A percentile compares a stretch with the other conserved stretches of the same genome.
These are phyloP conservation scores for Nepenthes alata DNA, from an alignment of 179 eudicot species.

Conservation along the genomic window DNA sequence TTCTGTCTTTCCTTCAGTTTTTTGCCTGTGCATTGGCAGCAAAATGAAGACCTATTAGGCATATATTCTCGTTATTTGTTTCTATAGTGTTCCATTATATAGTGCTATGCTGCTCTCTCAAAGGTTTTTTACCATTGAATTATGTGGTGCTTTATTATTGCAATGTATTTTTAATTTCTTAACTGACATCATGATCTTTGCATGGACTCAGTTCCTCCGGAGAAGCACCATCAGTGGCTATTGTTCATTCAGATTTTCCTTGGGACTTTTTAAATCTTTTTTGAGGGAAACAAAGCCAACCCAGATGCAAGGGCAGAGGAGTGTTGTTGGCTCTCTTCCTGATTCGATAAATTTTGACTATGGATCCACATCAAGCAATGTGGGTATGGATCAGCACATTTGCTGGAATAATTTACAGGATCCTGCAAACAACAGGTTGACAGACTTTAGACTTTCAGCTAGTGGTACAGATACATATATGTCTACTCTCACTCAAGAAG, in stretches of 20 bases:
- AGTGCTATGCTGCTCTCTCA: too few relatives aligned
- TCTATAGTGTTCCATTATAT: too few relatives aligned
- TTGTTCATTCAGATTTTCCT: slow-evolving; percentile 1
- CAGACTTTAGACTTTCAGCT: slow-evolving; percentile 32
- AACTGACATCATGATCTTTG: background rate
- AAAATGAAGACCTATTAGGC: too few relatives aligned
- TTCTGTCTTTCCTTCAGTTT: too few relatives aligned
- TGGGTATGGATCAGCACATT: slow-evolving; percentile 47
- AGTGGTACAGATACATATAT: slow-evolving; percentile 22
- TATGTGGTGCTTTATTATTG: too few relatives aligned
- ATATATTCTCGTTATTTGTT: too few relatives aligned
- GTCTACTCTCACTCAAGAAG: slow-evolving; percentile 28
- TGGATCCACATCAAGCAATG: slow-evolving; percentile 49
- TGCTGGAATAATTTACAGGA: slow-evolving; percentile 54
- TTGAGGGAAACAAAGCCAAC: slow-evolving; percentile 7
- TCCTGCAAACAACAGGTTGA: slow-evolving; percentile 34
- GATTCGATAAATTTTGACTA: slow-evolving; percentile 63
- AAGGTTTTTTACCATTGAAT: too few relatives aligned
- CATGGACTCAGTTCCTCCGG: slow-evolving; percentile 13
- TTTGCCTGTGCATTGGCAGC: too few relatives aligned
- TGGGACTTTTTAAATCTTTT: slow-evolving; percentile 5
- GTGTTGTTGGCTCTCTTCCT: slow-evolving; percentile 65
- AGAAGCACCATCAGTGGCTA: slow-evolving; percentile 5
- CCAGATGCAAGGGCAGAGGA: slow-evolving; percentile 87
- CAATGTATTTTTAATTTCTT: background rate